Evolutionary conservation across 805 yeast genomes (phyloP).

Genomic region (Yamadazyma scolyti): DNA sequence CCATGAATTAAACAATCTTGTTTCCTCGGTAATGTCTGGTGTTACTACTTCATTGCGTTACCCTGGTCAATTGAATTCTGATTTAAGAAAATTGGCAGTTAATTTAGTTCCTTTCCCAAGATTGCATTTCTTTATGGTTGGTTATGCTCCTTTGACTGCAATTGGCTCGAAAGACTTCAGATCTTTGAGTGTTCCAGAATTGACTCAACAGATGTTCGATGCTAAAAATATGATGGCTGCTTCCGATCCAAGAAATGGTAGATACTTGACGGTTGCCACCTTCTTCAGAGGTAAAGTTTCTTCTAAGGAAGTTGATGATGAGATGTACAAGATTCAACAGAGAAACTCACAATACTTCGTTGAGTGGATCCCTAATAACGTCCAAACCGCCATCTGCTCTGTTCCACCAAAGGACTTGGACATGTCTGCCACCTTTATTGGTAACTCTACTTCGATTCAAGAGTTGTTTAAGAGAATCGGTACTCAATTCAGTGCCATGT

Average conservation of each 20-base stretch:
- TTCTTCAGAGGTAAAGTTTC: conserved; percentile 93
- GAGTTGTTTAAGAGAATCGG: conserved; percentile 88
- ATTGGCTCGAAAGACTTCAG: conserved; percentile 78
- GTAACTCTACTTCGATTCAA: conserved; percentile 90
- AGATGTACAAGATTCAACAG: conserved; percentile 79
- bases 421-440: conserved; percentile 90
- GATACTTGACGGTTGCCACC: conserved; percentile 90
- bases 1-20: conserved; percentile 74
- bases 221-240: conserved; percentile 96
- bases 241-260: conserved; percentile 84
- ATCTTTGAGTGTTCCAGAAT: conserved; percentile 82
- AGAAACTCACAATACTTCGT: conserved; percentile 82
- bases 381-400: conserved; percentile 89
- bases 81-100: conserved; percentile 88
- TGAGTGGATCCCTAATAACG: conserved; percentile 95
- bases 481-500: conserved; percentile 88
- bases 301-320: conserved; percentile 91
- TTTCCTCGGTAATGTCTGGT: conserved; percentile 92
- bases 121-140: conserved; percentile 92
- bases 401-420: conserved; percentile 84
- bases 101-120: conserved; percentile 94
- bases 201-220: conserved; percentile 91
- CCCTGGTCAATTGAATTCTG: conserved; percentile 94
- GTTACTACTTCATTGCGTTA: conserved; percentile 90
- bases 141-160: conserved; percentile 88